Conservation (phyloP, 1,284 basidiomycete genomes). For the Cryptococcus jaspeensis region DNA sequence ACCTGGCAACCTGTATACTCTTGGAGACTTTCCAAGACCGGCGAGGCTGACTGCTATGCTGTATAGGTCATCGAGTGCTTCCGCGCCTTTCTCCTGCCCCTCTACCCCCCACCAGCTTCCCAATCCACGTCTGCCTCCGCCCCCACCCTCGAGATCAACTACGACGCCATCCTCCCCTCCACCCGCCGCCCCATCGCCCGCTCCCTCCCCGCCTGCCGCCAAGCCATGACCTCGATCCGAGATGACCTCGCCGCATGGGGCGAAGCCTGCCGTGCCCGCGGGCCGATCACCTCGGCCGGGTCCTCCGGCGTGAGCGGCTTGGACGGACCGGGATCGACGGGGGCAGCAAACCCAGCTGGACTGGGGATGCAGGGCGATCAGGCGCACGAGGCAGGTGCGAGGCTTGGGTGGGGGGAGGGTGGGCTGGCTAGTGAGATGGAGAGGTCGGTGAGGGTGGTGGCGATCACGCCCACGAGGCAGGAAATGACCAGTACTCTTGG, state of each 20-base stretch:
- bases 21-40: background rate
- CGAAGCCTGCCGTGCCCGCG: background rate
- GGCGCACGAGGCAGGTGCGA: too few relatives aligned
- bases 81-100: conserved; percentile 34
- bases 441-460: conserved; percentile 31
- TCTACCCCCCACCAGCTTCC: conserved; percentile 9
- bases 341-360: conserved; percentile 6
- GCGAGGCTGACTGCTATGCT: background rate
- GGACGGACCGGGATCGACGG: background rate
- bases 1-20: too few relatives aligned
- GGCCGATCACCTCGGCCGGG: background rate
- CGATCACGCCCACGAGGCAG: conserved; percentile 42
- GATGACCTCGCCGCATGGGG: conserved; percentile 28
- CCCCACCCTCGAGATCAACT: conserved; percentile 33
- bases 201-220: conserved; percentile 24
- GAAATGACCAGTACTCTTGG: conserved; percentile 39
- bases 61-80: conserved; percentile 42
- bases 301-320: background rate
- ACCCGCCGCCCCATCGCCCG: conserved; percentile 28
- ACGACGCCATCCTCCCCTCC: conserved; percentile 36
- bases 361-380: conserved; percentile 8
- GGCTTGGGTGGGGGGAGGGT: background rate
- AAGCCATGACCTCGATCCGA: conserved; percentile 25
- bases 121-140: background rate
- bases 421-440: conserved; percentile 27